Percentiles rank a stretch among this genome's conserved stretches.
These are phyloP conservation scores for Podosphaera fusca DNA, from an alignment of 2,329 filamentous ascomycete species.

Conservation along the genomic window DNA sequence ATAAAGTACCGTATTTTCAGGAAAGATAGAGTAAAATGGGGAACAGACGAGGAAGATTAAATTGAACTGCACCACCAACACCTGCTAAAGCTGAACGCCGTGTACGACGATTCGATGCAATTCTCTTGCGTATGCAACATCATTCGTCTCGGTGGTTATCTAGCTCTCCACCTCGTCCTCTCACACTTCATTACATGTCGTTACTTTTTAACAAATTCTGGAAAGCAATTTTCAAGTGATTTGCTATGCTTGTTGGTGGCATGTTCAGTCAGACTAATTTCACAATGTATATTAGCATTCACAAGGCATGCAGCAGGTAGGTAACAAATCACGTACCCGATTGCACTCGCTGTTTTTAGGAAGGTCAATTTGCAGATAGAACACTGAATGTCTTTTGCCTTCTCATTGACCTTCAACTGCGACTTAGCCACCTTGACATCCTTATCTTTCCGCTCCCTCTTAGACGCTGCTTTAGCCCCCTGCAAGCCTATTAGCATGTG, in stretches of 20 bases:
- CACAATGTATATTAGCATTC: neutral
- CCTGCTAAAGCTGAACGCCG: too few relatives aligned
- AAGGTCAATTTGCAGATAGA: conserved; percentile 56
- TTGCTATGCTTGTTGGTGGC: conserved; percentile 59
- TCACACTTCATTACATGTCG: too few relatives aligned
- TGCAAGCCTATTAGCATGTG: conserved; percentile 10
- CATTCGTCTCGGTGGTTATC: too few relatives aligned
- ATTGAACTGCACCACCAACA: too few relatives aligned
- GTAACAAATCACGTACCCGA: conserved; percentile 28
- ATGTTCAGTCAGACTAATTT: conserved; percentile 39
- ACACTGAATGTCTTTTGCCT: conserved; percentile 58
- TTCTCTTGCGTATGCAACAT: too few relatives aligned
- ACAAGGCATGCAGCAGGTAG: neutral
- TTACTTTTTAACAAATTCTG: conserved; percentile 18
- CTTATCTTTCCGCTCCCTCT: conserved; percentile 50
- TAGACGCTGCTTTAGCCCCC: conserved; percentile 45
- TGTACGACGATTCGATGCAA: too few relatives aligned
- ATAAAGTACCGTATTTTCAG: too few relatives aligned
- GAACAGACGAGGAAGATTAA: too few relatives aligned
- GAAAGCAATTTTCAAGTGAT: conserved; percentile 48
- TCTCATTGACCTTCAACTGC: conserved; percentile 46
- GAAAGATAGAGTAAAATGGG: too few relatives aligned
- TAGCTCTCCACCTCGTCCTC: too few relatives aligned
- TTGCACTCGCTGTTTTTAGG: conserved; percentile 52
- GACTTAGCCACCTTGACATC: conserved; percentile 37